Conservation (phyloP, 768 basidiomycete species). For the Pulveroboletus ravenelii region DNA sequence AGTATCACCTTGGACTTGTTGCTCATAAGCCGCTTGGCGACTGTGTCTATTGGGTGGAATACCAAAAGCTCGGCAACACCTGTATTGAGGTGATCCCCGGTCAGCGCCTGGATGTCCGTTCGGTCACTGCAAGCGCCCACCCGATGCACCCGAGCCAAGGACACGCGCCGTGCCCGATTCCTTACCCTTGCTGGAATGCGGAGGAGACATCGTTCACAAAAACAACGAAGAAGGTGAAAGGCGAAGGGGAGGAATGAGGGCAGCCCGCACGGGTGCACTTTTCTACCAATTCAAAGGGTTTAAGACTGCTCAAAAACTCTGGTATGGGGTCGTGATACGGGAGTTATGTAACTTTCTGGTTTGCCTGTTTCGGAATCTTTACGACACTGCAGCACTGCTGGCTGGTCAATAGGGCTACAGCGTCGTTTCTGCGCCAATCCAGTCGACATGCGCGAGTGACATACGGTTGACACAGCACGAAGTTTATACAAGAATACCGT, state of each 20-base stretch:
- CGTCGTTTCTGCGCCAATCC: neutral
- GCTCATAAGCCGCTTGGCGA: constrained; percentile 98
- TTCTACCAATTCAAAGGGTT: neutral
- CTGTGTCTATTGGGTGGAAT: constrained; percentile 95
- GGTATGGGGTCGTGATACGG: neutral
- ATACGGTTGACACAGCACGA: neutral
- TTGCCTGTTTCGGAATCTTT: constrained; percentile 6
- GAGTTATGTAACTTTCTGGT: constrained; percentile 8
- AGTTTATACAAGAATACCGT: too few species aligned
- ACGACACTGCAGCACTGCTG: neutral
- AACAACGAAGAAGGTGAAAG: neutral
- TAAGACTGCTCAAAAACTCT: constrained; percentile 1
- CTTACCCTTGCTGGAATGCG: constrained; percentile 45
- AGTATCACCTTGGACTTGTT: constrained; percentile 75
- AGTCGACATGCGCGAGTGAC: neutral
- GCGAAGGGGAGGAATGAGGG: neutral
- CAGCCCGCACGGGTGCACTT: neutral
- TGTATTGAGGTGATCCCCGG: constrained; percentile 23
- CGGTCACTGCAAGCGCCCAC: constrained; percentile 33
- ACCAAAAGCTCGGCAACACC: constrained; percentile 93
- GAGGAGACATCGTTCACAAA: constrained; percentile 42
- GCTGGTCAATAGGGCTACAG: neutral
- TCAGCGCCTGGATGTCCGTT: neutral
- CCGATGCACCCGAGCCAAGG: constrained; percentile 88
- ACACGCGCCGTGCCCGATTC: constrained; percentile 90